Evolutionary conservation across 306 rosid genomes (phyloP).

Genomic region (Sesbania bispinosa): DNA sequence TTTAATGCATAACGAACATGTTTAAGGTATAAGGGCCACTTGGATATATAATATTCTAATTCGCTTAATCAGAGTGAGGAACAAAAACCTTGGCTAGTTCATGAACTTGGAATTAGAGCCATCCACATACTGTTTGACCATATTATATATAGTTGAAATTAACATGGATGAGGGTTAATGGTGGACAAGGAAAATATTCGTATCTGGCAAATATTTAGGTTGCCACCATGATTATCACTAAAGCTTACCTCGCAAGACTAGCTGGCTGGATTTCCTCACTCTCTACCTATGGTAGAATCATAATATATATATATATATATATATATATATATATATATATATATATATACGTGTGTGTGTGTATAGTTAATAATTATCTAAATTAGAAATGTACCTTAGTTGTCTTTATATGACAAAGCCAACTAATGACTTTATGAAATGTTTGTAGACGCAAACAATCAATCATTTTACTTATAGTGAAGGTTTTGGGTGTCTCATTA

Average conservation of each 20-base stretch:
- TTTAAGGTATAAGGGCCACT: conserved; percentile 28
- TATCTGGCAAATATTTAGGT: conserved; percentile 22
- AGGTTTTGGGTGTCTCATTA: not conserved
- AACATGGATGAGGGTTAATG: not conserved
- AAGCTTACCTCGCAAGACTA: not conserved
- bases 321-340: too few species aligned
- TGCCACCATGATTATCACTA: conserved; percentile 14
- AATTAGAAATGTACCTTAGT: not conserved
- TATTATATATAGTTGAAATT: conserved; percentile 1
- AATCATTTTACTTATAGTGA: not conserved
- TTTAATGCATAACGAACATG: conserved; percentile 14
- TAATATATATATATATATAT: too few species aligned
- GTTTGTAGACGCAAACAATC: not conserved
- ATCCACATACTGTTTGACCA: conserved; percentile 44
- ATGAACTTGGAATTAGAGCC: conserved; percentile 45
- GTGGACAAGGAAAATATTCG: conserved; percentile 39
- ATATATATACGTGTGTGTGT: too few species aligned
- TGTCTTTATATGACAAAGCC: not conserved
- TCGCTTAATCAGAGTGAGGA: conserved; percentile 26
- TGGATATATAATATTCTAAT: conserved; percentile 31
- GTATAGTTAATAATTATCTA: not conserved
- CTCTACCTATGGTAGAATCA: not conserved
- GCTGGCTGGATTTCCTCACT: not conserved
- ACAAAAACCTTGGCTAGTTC: conserved; percentile 39
- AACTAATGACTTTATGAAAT: not conserved